Evolutionary conservation across 2,329 filamentous ascomycete genomes (phyloP), one percentile per base, ranked within the genome.

Genomic region (Monosporascus sp.): DNA sequence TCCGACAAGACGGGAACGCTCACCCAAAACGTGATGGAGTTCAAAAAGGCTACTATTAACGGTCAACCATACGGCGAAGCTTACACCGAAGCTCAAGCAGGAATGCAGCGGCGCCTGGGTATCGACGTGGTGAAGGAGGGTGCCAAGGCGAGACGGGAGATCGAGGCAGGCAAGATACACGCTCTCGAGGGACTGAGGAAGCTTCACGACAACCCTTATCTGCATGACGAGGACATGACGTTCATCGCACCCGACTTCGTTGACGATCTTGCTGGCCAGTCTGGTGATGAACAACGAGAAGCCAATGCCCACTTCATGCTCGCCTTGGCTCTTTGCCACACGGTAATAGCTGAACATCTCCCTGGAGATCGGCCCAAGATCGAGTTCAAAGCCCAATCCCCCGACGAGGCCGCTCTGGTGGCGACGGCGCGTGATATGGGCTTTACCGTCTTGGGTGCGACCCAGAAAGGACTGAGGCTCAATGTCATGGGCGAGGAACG

Each of bases 11-110:
- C 90, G 0, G 90, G 90, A 54, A 96, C 90, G 2, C 74, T 96
- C 59, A 96, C 90, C 0, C 90, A 95, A 65, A 96, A 96, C 68
- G 88, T 95, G 50, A 96, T 96, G 94, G 95, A 99, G 70, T 99
- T 97, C 82, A 99, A 97, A 72, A 99, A 99, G 72, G 91, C 88
- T 52, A 96, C 92, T 0, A 87, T 99, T 72, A 97, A 97, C 65
- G 93, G 93, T n/a, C 83, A 94, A 55, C 86, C 92, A 0, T 99
- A 99, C 62, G 94, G 95, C 57, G 94, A 99, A 73, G 94, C 94
- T 0, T 99, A 97, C 66, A 99, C 95, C 0, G 94, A 99, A 71
- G 94, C 94, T 0, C 90, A 96, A 70, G 89, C 93, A 50, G 94
- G 94, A 53, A 94, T 99, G 89, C 91, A 96, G 68, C 91, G 93